Evolutionary conservation across 768 basidiomycete species (phyloP).

Genomic region (Rhodotorula taiwanensis): DNA sequence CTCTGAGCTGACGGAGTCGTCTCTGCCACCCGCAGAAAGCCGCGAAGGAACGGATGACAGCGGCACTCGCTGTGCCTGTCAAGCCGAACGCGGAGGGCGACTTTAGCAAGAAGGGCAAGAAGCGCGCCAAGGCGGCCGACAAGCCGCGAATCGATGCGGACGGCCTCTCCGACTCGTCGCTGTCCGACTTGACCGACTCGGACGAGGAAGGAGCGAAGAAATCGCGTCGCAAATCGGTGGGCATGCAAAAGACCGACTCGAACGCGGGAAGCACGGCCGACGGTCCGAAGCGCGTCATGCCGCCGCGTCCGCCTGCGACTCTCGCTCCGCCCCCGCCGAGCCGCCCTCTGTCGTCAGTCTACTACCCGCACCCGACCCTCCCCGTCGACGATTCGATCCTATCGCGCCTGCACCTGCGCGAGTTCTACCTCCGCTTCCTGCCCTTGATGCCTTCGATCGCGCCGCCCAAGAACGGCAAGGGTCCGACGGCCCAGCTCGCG

Average conservation of each 20-base stretch:
- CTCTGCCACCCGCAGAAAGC: not conserved
- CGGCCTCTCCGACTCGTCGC: conserved; percentile 8
- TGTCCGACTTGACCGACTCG: conserved; percentile 18
- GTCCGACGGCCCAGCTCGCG: not conserved
- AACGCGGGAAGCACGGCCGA: not conserved
- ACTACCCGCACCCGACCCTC: not conserved
- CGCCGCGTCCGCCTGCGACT: not conserved
- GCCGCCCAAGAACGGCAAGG: not conserved
- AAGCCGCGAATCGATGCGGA: not conserved
- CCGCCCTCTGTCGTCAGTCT: conserved; percentile 1
- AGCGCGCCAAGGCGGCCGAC: not conserved
- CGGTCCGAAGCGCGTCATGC: conserved; percentile 3
- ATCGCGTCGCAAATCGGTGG: not conserved
- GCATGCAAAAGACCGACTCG: not conserved
- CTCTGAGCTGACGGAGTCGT: not conserved
- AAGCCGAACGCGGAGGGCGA: too few relatives aligned
- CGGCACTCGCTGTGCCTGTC: not conserved
- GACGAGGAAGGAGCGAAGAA: not conserved
- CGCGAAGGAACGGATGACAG: not conserved
- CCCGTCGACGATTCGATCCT: conserved; percentile 5
- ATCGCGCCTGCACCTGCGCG: conserved; percentile 13
- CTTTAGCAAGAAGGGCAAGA: conserved; percentile 3
- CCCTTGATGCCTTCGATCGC: conserved; percentile 3
- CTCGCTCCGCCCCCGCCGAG: not conserved
- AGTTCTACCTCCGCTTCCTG: conserved; percentile 22